phyloP scores from a whole-genome alignment of 225 moss, liverwort and hornwort species.

The Anthoceros angustus region DNA sequence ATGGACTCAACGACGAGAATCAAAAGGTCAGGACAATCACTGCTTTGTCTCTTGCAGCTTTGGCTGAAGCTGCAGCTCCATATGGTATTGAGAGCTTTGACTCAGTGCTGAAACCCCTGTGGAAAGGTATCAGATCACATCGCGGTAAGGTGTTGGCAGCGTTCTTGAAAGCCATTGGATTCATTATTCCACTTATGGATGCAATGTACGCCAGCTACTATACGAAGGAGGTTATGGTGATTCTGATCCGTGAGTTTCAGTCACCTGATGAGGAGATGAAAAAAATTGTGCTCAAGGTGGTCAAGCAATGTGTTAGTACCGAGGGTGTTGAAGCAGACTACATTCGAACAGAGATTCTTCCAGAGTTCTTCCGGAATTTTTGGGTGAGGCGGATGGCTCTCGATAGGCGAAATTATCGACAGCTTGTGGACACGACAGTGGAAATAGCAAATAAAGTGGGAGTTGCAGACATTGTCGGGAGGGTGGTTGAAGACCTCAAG shows the following conservation, averaged over 20 bases:
- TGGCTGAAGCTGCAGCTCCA: slow-evolving; percentile 96
- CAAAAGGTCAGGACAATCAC: slow-evolving; percentile 98
- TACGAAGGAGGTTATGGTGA: slow-evolving; percentile 98
- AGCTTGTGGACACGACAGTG: slow-evolving; percentile 92
- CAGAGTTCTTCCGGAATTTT: slow-evolving; percentile 95
- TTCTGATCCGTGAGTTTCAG: slow-evolving; percentile 93
- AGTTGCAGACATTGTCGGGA: slow-evolving; percentile 89
- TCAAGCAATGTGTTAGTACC: slow-evolving; percentile 96
- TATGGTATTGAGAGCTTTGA: slow-evolving; percentile 99
- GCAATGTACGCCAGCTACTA: slow-evolving; percentile 96
- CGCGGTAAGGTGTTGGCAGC: slow-evolving; percentile 96
- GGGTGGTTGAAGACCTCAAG: slow-evolving; percentile 96
- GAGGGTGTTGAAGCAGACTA: slow-evolving; percentile 93
- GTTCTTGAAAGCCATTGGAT: slow-evolving; percentile 93
- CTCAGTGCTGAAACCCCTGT: slow-evolving; percentile 89
- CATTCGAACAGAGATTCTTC: slow-evolving; percentile 80
- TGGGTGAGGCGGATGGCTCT: slow-evolving; percentile 99
- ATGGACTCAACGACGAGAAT: slow-evolving; percentile 93
- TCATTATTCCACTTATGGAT: slow-evolving; percentile 99
- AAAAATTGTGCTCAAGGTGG: slow-evolving; percentile 97
- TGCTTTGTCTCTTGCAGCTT: slow-evolving; percentile 80
- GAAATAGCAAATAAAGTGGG: slow-evolving; percentile 98
- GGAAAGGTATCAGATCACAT: slow-evolving; percentile 98
- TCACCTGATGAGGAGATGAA: slow-evolving; percentile 99
- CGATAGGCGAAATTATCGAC: slow-evolving; percentile 94